Evolutionary conservation across 768 basidiomycete genomes (phyloP).

Genomic region (Nidularia pulvinata): DNA sequence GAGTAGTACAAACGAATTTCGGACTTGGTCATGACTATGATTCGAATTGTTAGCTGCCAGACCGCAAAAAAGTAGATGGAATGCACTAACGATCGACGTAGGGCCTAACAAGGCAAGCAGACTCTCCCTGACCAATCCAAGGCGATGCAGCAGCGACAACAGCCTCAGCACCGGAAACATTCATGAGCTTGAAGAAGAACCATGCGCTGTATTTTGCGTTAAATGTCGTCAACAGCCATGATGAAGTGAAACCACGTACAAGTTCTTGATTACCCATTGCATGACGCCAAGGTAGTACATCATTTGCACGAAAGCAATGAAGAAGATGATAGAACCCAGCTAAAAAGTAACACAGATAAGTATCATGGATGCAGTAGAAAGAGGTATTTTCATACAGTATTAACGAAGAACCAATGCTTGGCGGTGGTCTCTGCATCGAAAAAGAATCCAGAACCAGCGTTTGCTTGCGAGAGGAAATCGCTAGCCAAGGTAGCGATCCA

Average conservation of each 20-base stretch:
- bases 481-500: slow-evolving; percentile 81
- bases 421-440: slow-evolving; percentile 64
- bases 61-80: slow-evolving; percentile 4
- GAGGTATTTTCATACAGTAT: slow-evolving; percentile 46
- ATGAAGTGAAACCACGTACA: slow-evolving; percentile 42
- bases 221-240: background rate
- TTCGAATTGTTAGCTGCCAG: slow-evolving; percentile 8
- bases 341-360: slow-evolving; percentile 17
- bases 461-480: slow-evolving; percentile 74
- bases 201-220: slow-evolving; percentile 56
- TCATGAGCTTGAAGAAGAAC: slow-evolving; percentile 93
- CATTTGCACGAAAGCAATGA: slow-evolving; percentile 93
- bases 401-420: slow-evolving; percentile 87
- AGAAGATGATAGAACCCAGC: slow-evolving; percentile 87
- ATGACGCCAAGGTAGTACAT: slow-evolving; percentile 88
- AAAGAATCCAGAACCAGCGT: slow-evolving; percentile 80
- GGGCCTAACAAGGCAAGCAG: slow-evolving; percentile 82
- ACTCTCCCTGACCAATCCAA: slow-evolving; percentile 92
- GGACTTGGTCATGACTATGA: slow-evolving; percentile 70
- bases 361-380: slow-evolving; percentile 1
- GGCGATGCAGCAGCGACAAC: slow-evolving; percentile 92
- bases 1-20: slow-evolving; percentile 57
- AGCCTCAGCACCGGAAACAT: slow-evolving; percentile 93
- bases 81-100: slow-evolving; percentile 61
- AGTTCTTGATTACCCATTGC: slow-evolving; percentile 91